Conservation (phyloP, 2,329 filamentous ascomycete genomes). For the Sarocladiaceae sp. region DNA sequence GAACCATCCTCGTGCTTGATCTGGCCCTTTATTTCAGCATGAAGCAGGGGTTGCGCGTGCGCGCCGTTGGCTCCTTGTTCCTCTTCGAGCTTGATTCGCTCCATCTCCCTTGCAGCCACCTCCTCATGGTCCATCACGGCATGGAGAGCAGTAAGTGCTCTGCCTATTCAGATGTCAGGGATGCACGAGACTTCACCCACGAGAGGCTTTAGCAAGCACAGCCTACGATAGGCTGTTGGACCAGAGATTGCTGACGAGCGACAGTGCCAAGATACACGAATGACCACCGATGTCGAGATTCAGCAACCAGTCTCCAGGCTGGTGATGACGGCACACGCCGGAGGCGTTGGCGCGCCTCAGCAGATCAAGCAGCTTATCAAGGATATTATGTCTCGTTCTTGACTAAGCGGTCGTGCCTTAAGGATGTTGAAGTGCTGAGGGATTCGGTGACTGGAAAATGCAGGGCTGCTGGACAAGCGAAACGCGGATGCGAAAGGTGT, state of each 20-base stretch:
- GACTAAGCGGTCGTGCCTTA: too few species aligned
- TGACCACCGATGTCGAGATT: neutral
- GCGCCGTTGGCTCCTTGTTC: slow-evolving; percentile 26
- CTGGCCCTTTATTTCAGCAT: slow-evolving; percentile 19
- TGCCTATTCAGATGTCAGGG: neutral
- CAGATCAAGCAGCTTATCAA: neutral
- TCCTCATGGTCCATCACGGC: slow-evolving; percentile 35
- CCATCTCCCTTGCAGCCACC: slow-evolving; percentile 33
- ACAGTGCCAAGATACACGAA: neutral
- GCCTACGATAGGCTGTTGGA: neutral
- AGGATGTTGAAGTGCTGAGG: too few species aligned
- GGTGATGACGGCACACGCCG: neutral
- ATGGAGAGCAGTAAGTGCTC: slow-evolving; percentile 9
- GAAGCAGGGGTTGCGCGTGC: slow-evolving; percentile 31
- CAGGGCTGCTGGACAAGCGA: too few species aligned
- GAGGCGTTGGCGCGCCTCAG: neutral
- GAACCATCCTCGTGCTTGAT: slow-evolving; percentile 23
- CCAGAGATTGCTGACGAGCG: neutral
- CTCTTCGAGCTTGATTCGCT: slow-evolving; percentile 39
- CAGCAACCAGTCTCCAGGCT: neutral
- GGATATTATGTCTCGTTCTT: too few species aligned
- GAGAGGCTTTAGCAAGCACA: neutral
- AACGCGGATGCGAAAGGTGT: too few species aligned
- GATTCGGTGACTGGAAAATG: too few species aligned
- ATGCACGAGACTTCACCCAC: neutral